phyloP scores from a whole-genome alignment of 2,329 filamentous ascomycete species.

The Cytospora piceicola region DNA sequence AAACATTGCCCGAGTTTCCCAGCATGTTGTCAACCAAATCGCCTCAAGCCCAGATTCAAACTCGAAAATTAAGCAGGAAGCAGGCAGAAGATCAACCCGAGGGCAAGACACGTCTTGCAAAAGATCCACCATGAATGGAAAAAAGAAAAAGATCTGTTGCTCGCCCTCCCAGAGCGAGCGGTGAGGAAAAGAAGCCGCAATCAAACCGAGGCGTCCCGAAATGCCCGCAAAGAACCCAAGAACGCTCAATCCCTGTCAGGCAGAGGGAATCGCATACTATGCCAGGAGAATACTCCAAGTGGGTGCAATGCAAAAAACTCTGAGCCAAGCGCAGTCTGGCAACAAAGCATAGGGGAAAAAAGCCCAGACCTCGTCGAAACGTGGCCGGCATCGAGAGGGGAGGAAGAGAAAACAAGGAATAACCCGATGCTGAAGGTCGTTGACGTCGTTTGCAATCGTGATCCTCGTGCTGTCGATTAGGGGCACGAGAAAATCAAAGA shows the following conservation, averaged over 20 bases:
- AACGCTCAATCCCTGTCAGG: conserved; percentile 14
- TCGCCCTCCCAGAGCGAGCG: conserved; percentile 4
- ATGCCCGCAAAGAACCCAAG: neutral
- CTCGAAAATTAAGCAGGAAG: neutral
- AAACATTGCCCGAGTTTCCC: conserved; percentile 7
- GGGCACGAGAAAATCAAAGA: conserved; percentile 17
- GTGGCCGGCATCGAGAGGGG: conserved; percentile 17
- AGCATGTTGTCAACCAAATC: neutral
- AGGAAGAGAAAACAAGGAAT: neutral
- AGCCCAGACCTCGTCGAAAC: conserved; percentile 15
- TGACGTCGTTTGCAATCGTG: conserved; percentile 30
- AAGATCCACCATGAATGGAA: conserved; percentile 13
- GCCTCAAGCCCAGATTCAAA: conserved; percentile 11
- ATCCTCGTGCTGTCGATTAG: conserved; percentile 11
- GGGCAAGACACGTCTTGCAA: conserved; percentile 10
- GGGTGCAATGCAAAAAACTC: conserved; percentile 21
- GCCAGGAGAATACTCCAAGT: conserved; percentile 12
- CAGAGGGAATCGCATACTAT: conserved; percentile 13
- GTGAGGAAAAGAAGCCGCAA: neutral
- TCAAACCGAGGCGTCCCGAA: conserved; percentile 1
- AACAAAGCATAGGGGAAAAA: neutral
- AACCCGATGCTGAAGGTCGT: conserved; percentile 27
- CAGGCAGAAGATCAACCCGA: conserved; percentile 3
- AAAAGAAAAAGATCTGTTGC: conserved; percentile 6
- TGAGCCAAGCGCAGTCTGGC: conserved; percentile 8